Base-by-base conservation (phyloP, 805 yeast genomes). In the Wickerhamiella musiphila region DNA sequence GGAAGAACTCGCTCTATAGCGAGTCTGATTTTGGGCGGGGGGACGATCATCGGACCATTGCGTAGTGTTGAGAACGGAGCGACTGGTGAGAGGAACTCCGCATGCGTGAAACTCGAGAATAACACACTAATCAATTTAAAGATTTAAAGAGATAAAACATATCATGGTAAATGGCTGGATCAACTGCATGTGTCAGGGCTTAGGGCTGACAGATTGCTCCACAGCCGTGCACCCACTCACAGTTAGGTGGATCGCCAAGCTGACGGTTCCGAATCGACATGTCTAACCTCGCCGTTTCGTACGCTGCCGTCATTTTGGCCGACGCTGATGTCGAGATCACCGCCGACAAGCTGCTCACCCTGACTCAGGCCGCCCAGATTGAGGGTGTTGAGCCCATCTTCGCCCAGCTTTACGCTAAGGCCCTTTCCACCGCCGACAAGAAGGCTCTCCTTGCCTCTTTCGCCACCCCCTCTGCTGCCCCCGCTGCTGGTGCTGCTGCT, bases 291-390 rank as follows among this genome's bases (percentile, higher is more conserved):
- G 51, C 50, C 26, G 36, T 40, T 35, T 46, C 46, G 39, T 42
- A 48, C 53, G 96, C 98, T 63, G 94, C 96, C 58, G 75, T 86
- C 65, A 83, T 86, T 68, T 73, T 86, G 65, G 94, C 95, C 49
- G 98, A 86, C 60, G 81, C 95, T 56, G 94, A 82, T 57, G 67
- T 82, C 57, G 94, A 84, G 65, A 72, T 90, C 73, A 70, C 93
- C 39, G 56, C 90, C 50, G 86, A 78, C 61, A 81, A 79, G 70
- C 67, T 81, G 52, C 61, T 71, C 55, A 61, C 90, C 47, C 63
- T 81, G 58, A 65, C 81, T 60, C 55, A 64, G 54, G 79, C 92
- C 51, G 93, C 94, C 50, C 78, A 81, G 60, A 73, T 83, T 55
- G 63, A 68, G 38, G 53, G 35, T 36, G 36, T 58, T 43, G 57